Base-by-base conservation (phyloP, 768 basidiomycete genomes). In the Auriscalpium microsporum region DNA sequence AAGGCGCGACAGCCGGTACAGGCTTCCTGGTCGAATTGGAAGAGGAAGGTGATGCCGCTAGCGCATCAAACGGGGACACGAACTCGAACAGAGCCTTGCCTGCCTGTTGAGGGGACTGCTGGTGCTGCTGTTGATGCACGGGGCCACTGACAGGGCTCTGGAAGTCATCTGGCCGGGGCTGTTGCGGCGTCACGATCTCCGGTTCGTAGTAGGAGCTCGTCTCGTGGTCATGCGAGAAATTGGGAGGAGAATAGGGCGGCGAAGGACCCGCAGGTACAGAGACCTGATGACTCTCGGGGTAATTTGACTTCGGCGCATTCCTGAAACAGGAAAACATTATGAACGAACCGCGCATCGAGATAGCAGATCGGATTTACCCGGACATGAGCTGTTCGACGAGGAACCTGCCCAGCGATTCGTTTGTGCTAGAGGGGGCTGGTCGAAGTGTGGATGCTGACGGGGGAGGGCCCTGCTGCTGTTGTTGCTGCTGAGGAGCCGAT, bases 11-110 rank as follows among this genome's bases (percentile, higher is more conserved):
- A 57, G 73, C 58, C 10, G 83, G 86, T 3, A 80, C 79, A 17
- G 86, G 82, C 66, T 88, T 89, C 67, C 89, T 87, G 74, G 86
- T 87, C 53, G 78, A 67, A 16, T 75, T 54, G 44, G 67, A 65
- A 0, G 65, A 36, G 10, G 78, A 65, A 28, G 28, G 28, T n/a
- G 76, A 71, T 8, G 81, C 60, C n/a, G 70, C 76, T 47, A 92
- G 77, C 23, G 87, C 89, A 62, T 93, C 90, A 62, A 92, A 91
- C 2, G 90, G 84, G 49, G 88, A 90, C 50, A 86, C 77, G 58
- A 88, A 92, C 40, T 91, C 88, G 62, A 93, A 93, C 79, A 90
- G 82, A 49, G 87, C 86, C 68, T 86, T 84, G 63, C 83, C 85
- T 21, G 84, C 79, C 44, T 86, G 84, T 34, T 87, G 80, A 0